Conservation (phyloP, 163 green algal species). For the Scenedesmus sp. region DNA sequence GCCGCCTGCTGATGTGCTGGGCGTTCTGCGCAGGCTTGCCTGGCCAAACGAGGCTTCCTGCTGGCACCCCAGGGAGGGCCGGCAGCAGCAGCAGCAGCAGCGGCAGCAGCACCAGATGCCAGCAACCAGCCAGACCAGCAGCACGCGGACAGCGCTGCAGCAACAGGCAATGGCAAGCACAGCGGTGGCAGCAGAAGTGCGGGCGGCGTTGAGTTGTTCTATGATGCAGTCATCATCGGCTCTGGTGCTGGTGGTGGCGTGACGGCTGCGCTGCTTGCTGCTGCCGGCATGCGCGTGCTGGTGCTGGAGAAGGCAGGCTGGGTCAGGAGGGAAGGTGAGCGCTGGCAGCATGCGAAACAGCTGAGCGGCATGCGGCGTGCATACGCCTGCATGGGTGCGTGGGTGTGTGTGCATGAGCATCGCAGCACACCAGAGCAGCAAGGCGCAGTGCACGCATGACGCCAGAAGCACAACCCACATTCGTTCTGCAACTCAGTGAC, state of each 20-base stretch:
- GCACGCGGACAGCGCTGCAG: not conserved
- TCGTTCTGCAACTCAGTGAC: too few relatives aligned
- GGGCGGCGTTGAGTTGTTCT: constrained; percentile 33
- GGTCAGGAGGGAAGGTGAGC: constrained; percentile 35
- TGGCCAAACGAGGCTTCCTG: constrained; percentile 50
- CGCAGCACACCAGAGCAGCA: not conserved
- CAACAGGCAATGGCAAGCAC: not conserved
- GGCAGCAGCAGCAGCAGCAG: not conserved
- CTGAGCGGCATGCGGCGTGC: not conserved
- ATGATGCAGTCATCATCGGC: constrained; percentile 83
- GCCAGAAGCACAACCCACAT: not conserved
- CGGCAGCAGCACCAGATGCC: constrained; percentile 2
- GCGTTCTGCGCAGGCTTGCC: constrained; percentile 35
- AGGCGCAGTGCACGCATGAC: not conserved
- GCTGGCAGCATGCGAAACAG: not conserved
- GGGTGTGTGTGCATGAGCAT: too few relatives aligned
- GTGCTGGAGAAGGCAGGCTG: constrained; percentile 68
- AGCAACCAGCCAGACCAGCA: constrained; percentile 10
- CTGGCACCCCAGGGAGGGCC: not conserved
- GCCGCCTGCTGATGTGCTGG: not conserved
- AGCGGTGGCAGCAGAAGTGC: constrained; percentile 2
- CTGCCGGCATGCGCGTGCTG: constrained; percentile 72
- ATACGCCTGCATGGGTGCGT: too few relatives aligned
- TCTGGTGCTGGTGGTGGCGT: constrained; percentile 78
- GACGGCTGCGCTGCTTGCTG: constrained; percentile 72